Percentiles rank a stretch among this genome's conserved stretches.
phyloP scores from a whole-genome alignment of 2,329 filamentous ascomycete genomes.

The Geosmithia putterillii region DNA sequence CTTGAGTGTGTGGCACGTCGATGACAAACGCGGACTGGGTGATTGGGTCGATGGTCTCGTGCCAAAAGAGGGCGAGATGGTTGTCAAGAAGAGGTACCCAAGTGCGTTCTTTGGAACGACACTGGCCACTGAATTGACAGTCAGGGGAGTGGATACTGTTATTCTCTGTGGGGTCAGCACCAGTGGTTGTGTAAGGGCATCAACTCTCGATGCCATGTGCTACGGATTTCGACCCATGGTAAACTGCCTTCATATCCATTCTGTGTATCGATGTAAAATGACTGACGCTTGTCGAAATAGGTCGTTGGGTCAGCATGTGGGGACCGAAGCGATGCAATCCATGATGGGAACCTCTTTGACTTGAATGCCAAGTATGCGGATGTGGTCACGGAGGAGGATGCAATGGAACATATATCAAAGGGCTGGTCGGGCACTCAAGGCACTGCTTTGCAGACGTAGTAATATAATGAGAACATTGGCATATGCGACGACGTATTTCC shows the following conservation, averaged over 20 bases:
- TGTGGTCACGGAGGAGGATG: constrained; percentile 27
- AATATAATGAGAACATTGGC: too few relatives aligned
- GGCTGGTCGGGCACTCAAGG: constrained; percentile 15
- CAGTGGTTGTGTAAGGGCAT: constrained; percentile 31
- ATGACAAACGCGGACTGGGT: constrained; percentile 22
- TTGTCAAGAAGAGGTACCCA: constrained; percentile 28
- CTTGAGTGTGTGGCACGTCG: constrained; percentile 25
- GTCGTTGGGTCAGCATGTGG: constrained; percentile 31
- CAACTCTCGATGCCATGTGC: constrained; percentile 29
- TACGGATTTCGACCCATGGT: constrained; percentile 30
- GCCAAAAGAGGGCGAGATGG: constrained; percentile 18
- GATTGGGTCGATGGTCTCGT: constrained; percentile 24
- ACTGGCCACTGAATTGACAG: constrained; percentile 23
- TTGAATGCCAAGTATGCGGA: constrained; percentile 33
- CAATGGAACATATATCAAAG: constrained; percentile 19
- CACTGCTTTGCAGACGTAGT: background rate
- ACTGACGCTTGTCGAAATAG: constrained; percentile 7
- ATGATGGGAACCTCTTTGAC: constrained; percentile 30
- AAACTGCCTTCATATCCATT: constrained; percentile 4
- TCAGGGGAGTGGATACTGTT: constrained; percentile 26
- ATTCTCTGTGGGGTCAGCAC: constrained; percentile 35
- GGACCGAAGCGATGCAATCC: constrained; percentile 28
- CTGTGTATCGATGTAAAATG: background rate
- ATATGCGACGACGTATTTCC: too few relatives aligned
- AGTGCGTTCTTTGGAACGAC: constrained; percentile 32